phyloP scores from a whole-genome alignment of 2,329 filamentous ascomycete species.

The Fusarium stilboides region DNA sequence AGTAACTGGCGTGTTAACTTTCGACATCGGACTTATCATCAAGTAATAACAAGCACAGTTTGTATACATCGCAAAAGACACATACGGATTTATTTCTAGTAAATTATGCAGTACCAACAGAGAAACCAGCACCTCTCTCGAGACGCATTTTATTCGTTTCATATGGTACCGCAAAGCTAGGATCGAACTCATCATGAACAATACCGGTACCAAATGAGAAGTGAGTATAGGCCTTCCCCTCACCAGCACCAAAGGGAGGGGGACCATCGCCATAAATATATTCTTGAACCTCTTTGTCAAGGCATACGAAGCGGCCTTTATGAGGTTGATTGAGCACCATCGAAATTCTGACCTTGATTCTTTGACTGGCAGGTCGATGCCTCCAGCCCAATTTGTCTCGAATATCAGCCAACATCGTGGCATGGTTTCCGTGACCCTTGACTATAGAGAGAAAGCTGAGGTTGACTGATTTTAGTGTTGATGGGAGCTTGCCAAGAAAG shows the following conservation, averaged over 20 bases:
- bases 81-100: too few relatives aligned
- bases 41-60: too few relatives aligned
- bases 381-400: slow-evolving; percentile 20
- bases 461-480: background rate
- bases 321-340: background rate
- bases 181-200: background rate
- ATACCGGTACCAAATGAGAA: background rate
- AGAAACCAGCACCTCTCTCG: background rate
- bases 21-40: too few relatives aligned
- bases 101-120: background rate
- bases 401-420: slow-evolving; percentile 3
- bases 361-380: background rate
- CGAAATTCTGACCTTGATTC: background rate
- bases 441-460: slow-evolving; percentile 16
- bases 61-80: too few relatives aligned
- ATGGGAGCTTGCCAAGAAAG: background rate
- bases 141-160: background rate
- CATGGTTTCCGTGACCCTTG: background rate
- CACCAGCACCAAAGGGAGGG: background rate
- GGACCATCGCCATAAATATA: slow-evolving; percentile 25
- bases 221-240: background rate
- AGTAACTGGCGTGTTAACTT: background rate
- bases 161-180: background rate
- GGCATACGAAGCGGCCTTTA: background rate
- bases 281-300: slow-evolving; percentile 10